Percentiles rank a stretch among this genome's conserved stretches.
phyloP scores from a whole-genome alignment of 2,329 filamentous ascomycete species.

The Paecilomyces formosus region DNA sequence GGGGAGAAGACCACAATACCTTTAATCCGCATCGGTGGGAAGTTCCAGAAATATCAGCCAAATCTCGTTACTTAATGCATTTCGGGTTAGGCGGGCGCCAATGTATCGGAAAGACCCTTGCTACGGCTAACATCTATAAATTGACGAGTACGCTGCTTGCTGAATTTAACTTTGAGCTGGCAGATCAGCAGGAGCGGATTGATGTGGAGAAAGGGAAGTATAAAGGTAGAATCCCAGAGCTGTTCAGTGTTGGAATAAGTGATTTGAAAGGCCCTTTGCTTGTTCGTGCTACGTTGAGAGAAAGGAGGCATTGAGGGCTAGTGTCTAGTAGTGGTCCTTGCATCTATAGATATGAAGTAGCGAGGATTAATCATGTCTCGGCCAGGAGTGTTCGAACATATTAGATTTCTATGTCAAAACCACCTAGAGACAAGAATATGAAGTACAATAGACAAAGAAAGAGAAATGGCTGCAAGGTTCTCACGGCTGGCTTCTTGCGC shows the following conservation, averaged over 20 bases:
- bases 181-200: conserved; percentile 8
- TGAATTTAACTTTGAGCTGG: conserved; percentile 24
- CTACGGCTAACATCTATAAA: conserved; percentile 28
- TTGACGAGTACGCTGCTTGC: conserved; percentile 21
- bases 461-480: too few species aligned
- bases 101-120: conserved; percentile 30
- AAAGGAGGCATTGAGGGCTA: neutral
- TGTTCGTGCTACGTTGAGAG: neutral
- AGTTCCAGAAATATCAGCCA: conserved; percentile 6
- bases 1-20: conserved; percentile 22
- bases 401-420: too few species aligned
- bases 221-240: neutral
- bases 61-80: conserved; percentile 23
- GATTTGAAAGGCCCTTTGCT: conserved; percentile 2
- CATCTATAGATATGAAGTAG: too few species aligned
- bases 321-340: too few species aligned
- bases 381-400: too few species aligned
- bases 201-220: neutral
- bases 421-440: too few species aligned
- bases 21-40: conserved; percentile 25
- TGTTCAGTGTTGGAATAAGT: conserved; percentile 5
- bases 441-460: too few species aligned
- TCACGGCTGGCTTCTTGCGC: too few species aligned
- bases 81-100: conserved; percentile 25
- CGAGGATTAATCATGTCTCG: too few species aligned